phyloP scores from a whole-genome alignment of 306 rosid species.

The Quercus mongolica region DNA sequence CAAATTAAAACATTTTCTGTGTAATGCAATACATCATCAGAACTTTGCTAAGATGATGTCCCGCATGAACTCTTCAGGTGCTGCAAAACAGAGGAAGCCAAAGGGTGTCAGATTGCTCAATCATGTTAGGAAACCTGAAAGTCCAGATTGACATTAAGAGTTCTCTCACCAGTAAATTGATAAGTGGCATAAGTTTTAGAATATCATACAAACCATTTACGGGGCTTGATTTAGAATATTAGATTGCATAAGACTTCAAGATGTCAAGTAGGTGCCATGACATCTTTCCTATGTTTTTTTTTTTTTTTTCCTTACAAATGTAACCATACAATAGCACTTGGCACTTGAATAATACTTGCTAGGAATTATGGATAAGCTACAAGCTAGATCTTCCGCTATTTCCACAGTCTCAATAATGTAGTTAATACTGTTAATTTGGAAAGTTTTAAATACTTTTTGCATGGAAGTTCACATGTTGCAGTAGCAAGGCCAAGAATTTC shows the following conservation, averaged over 20 bases:
- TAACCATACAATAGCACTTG: background rate
- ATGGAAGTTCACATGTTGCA: background rate
- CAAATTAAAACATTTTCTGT: background rate
- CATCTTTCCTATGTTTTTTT: background rate
- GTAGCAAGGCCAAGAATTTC: background rate
- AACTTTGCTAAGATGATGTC: conserved; percentile 38
- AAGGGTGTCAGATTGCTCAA: background rate
- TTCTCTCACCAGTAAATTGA: background rate
- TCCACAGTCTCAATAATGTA: background rate
- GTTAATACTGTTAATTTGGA: background rate
- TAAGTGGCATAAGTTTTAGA: background rate
- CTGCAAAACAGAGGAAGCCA: conserved; percentile 29
- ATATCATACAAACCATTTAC: background rate
- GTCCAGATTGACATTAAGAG: background rate
- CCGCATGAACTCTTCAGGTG: conserved; percentile 43
- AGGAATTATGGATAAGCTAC: background rate
- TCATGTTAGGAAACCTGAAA: background rate
- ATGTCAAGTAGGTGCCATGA: background rate
- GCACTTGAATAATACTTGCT: background rate
- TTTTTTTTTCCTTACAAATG: background rate
- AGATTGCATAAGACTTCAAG: too few species aligned
- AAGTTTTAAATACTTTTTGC: background rate
- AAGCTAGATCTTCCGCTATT: background rate
- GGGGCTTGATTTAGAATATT: background rate
- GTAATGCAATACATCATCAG: conserved; percentile 23